Evolutionary conservation across 441 rosid genomes (phyloP), one percentile per base, ranked within the genome.

Genomic region (Populus hybrid): DNA sequence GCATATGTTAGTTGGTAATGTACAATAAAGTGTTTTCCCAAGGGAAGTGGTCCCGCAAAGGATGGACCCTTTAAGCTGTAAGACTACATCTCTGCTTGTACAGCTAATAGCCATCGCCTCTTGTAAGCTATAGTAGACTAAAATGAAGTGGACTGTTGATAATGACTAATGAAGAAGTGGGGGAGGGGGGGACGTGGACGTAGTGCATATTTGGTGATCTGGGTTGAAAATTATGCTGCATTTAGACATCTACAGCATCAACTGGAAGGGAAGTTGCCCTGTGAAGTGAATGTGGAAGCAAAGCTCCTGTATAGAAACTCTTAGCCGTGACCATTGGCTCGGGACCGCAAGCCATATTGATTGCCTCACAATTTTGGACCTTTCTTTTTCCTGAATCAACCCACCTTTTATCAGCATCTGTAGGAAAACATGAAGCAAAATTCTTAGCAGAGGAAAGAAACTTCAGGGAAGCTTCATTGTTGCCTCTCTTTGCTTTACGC

Each of bases 211-310:
- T 40, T 40, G 50, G 61, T 28, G 72, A 77, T 70, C 38, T 46
- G 32, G 30, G 68, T 64, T n/a, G 42, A 68, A 67, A 38, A 71
- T n/a, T 69, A 18, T 21, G 54, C 50, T 73, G 67, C 66, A 67
- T 74, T 83, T 81, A 94, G 57, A 93, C 85, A 80, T 93, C 93
- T 61, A 92, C 85, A 9, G 95, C 90, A 77, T 93, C 98, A 7
- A 93, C 95, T 1, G 98, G 95, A 69, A 95, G 97, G 23, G 99
- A 93, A 50, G 92, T 86, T 30, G 99, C 88, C 73, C 97, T 81
- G 42, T 86, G 88, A 72, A 94, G 91, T 57, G 89, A 84, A 35
- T 83, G 85, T 5, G 89, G 91, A 82, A 86, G 87, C 78, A 91
- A 79, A 36, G 75, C 66, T 70, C 84, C 87, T 2, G 76, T 38